Base-by-base conservation (phyloP, 73 alveolate species). In the Uronychia setigera region DNA sequence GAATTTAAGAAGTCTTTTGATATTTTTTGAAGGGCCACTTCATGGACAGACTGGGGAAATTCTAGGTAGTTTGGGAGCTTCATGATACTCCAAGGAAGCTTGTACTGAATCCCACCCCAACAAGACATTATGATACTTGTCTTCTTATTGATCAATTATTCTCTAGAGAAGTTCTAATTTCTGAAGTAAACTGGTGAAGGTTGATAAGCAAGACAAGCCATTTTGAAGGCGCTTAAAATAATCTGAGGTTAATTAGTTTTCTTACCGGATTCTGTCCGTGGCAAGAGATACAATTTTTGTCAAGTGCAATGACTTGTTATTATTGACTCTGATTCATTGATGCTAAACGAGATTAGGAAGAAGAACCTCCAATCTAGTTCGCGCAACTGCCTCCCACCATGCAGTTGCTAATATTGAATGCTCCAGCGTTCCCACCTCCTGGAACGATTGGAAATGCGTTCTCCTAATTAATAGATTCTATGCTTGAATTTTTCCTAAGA, bases 141-240 rank as follows among this genome's bases (percentile, higher is more conserved):
- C 19, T 19, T 46, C 67, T 46, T 46, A 46, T 46, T 19, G 67
- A 46, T 46, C 5, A 46, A 19, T 19, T 46, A 19, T 19, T 46
- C 67, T 5, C 67, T 5, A 11, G 67, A 46, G 67, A 46, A 46
- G 19, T 46, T 46, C n/a, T 46, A 11, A 19, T 46, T 46, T 19
- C 19, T 46, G 67, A 11, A 46, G 67, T 11, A 46, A 5, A 46
- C 67, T 19, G 19, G 67, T 11, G n/a, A 11, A 0, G 96, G 96
- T 0, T 87, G 82, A 88, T 92, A 92, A 29, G 94, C 94, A 26
- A 92, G 77, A 78, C 96, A 92, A 9, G 96, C 96, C 60, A 92
- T 32, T 74, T 92, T 92, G 77, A 92, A 92, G 27, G 93, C 87
- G 1, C 75, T 28, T 19, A 87, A 32, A 31, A 92, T 76, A 26